These are phyloP conservation scores for Lipomyces orientalis DNA, from an alignment of 805 yeast species.

Conservation along the genomic window DNA sequence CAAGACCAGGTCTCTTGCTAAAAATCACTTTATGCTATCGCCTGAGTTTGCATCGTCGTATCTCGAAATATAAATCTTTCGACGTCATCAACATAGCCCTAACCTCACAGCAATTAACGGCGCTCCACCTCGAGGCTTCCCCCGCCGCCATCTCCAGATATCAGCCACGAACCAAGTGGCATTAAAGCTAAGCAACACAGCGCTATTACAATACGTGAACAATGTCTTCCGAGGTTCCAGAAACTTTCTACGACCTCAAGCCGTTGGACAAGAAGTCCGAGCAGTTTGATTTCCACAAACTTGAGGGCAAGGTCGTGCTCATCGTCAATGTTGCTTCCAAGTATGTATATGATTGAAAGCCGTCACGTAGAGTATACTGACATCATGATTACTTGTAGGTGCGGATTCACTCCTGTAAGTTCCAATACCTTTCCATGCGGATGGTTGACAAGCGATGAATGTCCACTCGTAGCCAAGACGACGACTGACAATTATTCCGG, in stretches of 20 bases:
- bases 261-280: constrained; percentile 68
- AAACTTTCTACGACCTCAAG: constrained; percentile 64
- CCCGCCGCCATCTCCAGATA: not conserved
- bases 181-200: not conserved
- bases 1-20: too few relatives aligned
- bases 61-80: too few relatives aligned
- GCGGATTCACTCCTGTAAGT: constrained; percentile 41
- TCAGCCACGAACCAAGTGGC: not conserved
- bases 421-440: not conserved
- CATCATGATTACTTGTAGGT: constrained; percentile 18
- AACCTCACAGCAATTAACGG: not conserved
- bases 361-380: not conserved
- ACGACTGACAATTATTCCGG: constrained; percentile 37
- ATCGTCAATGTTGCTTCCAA: constrained; percentile 89
- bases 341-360: constrained; percentile 48
- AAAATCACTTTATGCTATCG: too few relatives aligned
- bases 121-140: not conserved
- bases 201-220: not conserved
- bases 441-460: not conserved
- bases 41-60: too few relatives aligned
- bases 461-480: not conserved
- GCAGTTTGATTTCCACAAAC: constrained; percentile 62
- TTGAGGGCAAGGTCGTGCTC: constrained; percentile 80
- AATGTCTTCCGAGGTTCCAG: constrained; percentile 9
- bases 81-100: not conserved